Percentiles rank a stretch among this genome's conserved stretches.
phyloP scores from a whole-genome alignment of 2,329 filamentous ascomycete genomes.

The Cordyceps sp. region DNA sequence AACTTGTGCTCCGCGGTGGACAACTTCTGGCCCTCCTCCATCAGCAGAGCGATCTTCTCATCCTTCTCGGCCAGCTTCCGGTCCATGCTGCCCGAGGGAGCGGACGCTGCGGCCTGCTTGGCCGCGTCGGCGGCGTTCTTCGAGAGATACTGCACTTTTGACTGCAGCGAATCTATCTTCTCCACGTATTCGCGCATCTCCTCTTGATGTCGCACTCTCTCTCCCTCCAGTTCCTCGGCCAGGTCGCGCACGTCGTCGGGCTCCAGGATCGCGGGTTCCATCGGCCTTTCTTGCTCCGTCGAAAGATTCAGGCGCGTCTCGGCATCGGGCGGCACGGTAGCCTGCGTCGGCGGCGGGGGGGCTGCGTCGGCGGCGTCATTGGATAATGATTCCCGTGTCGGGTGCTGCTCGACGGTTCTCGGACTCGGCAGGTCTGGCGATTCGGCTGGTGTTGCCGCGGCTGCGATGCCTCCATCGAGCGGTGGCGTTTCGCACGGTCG shows the following conservation, averaged over 20 bases:
- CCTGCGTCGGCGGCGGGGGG: too few relatives aligned
- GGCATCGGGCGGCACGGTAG: neutral
- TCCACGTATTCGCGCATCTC: constrained; percentile 76
- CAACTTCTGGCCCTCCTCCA: constrained; percentile 84
- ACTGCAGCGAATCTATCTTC: constrained; percentile 78
- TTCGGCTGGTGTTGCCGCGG: too few relatives aligned
- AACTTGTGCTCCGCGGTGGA: constrained; percentile 78
- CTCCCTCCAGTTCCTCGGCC: constrained; percentile 9
- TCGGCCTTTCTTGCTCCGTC: too few relatives aligned
- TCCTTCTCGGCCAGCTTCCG: constrained; percentile 80
- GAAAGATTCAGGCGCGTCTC: neutral
- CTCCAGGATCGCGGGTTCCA: too few relatives aligned
- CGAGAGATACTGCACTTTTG: constrained; percentile 78
- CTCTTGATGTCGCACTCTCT: constrained; percentile 41
- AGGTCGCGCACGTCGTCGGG: constrained; percentile 1
- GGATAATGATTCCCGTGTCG: too few relatives aligned
- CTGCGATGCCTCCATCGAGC: too few relatives aligned
- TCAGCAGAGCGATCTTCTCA: constrained; percentile 71
- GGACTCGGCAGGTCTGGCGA: too few relatives aligned
- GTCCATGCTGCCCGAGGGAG: constrained; percentile 48
- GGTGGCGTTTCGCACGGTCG: constrained; percentile 5
- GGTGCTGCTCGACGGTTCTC: neutral
- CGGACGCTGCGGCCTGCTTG: constrained; percentile 46
- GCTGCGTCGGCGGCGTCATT: too few relatives aligned
- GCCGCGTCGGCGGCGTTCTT: constrained; percentile 65